Evolutionary conservation across 2,329 filamentous ascomycete species (phyloP).

Genomic region (Pseudogymnoascus sp.): DNA sequence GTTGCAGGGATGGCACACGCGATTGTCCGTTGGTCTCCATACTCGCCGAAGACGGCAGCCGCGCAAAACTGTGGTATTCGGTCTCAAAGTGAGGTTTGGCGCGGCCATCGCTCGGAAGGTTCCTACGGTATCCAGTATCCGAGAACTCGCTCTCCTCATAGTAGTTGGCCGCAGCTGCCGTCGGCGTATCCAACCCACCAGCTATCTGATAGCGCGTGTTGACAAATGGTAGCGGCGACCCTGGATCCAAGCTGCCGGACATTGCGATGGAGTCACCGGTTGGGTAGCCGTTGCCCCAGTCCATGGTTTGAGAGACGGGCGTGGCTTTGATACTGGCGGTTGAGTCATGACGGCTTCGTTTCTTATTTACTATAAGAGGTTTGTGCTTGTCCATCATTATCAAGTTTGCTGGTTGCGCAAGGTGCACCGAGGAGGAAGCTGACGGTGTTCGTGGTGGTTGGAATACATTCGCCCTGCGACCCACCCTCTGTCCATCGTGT

Average conservation of each 20-base stretch:
- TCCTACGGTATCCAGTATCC: slow-evolving; percentile 33
- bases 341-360: slow-evolving; percentile 16
- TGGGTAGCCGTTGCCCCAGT: slow-evolving; percentile 5
- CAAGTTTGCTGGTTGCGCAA: slow-evolving; percentile 15
- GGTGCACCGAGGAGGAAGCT: slow-evolving; percentile 26
- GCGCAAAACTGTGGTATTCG: slow-evolving; percentile 10
- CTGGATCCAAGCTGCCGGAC: slow-evolving; percentile 12
- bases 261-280: slow-evolving; percentile 9
- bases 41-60: not conserved
- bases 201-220: slow-evolving; percentile 43
- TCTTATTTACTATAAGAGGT: slow-evolving; percentile 9
- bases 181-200: slow-evolving; percentile 40
- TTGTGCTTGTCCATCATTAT: slow-evolving; percentile 7
- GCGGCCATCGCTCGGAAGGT: slow-evolving; percentile 11
- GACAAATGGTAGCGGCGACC: slow-evolving; percentile 35
- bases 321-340: slow-evolving; percentile 11
- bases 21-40: slow-evolving; percentile 18
- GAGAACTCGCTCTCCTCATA: slow-evolving; percentile 24
- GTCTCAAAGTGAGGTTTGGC: slow-evolving; percentile 8
- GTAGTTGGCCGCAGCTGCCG: slow-evolving; percentile 28
- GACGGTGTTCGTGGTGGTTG: slow-evolving; percentile 34
- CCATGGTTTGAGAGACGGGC: slow-evolving; percentile 1
- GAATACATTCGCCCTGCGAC: slow-evolving; percentile 29
- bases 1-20: slow-evolving; percentile 13
- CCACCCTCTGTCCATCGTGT: slow-evolving; percentile 5